A percentile compares a stretch with the other conserved stretches of the same genome.
Evolutionary conservation across 2,329 filamentous ascomycete genomes (phyloP).

Genomic region (Dryadomyces quercivorus): DNA sequence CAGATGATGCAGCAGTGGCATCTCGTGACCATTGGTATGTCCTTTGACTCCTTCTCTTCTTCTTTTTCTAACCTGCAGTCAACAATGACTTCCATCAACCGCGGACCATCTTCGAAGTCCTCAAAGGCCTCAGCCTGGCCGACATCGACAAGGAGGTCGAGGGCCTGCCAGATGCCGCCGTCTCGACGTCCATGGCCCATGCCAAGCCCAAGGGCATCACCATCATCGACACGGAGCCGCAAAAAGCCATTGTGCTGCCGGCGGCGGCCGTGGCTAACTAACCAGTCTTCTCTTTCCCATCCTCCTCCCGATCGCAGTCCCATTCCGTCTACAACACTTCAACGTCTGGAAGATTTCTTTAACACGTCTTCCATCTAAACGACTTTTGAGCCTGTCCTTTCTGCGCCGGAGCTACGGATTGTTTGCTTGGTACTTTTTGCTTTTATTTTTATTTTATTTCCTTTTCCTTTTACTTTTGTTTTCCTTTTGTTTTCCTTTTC

Average conservation of each 20-base stretch:
- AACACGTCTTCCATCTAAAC: neutral
- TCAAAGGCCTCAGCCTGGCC: conserved; percentile 62
- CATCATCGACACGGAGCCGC: neutral
- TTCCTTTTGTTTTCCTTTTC: conserved; percentile 7
- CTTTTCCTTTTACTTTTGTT: conserved; percentile 12
- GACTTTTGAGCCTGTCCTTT: neutral
- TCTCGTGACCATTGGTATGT: conserved; percentile 83
- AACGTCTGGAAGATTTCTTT: neutral
- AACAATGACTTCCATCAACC: conserved; percentile 95
- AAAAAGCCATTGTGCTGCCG: neutral
- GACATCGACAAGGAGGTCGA: conserved; percentile 40
- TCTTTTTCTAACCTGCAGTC: conserved; percentile 38
- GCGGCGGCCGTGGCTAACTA: conserved; percentile 3
- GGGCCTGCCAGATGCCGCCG: conserved; percentile 15
- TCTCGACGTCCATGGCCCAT: conserved; percentile 9
- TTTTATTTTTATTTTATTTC: conserved; percentile 3
- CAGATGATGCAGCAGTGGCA: conserved; percentile 84
- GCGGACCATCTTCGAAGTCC: conserved; percentile 71
- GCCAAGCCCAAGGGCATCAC: neutral
- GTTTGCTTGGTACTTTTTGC: neutral
- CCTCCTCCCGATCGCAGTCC: neutral
- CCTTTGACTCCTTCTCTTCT: neutral
- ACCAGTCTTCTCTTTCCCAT: conserved; percentile 3
- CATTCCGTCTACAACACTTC: neutral
- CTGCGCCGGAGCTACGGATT: neutral